Base-by-base conservation (phyloP, 768 basidiomycete genomes). In the Asterophora parasitica region DNA sequence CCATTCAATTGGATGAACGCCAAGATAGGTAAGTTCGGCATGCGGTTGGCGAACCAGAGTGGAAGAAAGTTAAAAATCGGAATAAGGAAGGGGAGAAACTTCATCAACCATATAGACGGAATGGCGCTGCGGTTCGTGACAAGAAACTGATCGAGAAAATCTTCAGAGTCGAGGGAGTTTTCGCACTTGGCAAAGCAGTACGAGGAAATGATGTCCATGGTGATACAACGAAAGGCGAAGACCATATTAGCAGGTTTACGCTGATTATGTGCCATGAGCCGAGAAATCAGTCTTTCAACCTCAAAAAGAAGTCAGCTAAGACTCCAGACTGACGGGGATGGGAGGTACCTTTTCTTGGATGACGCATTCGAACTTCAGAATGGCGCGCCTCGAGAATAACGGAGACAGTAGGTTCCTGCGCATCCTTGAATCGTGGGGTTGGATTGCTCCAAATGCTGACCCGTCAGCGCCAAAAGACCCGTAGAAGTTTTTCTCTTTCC, bases 171-270 rank as follows among this genome's bases (percentile, higher is more conserved):
- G 11, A 74, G 56, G 8, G 65, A 59, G 38, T 68, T 57, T 26
- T 62, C 50, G 16, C 58, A 66, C 20, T 59, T 55, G 11, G 65
- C 63, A 43, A 75, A 75, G 53, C 67, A 68, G 51, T 73, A 72
- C 5, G 66, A 60, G 9, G 72, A 62, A 42, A 77, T 70, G 41
- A 73, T 67, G 50, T 75, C 75, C 51, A 73, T 55, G 8, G 72
- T 65, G 11, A 66, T 60, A 27, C 70, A 70, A 28, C 72, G 65
- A 41, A 71, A 75, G 4, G 71, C 73, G 28, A 67, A 56, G 57
- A 66, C 68, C 55, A 74, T 60, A 44, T 74, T 59, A 5, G 59
- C 58, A 2, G 70, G 62, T 26, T 36, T 48, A 41, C 52, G 39
- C 33, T 54, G 47, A 16, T 54, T 35, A 42, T 50, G 38, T 20